These are phyloP conservation scores for Candida incommunis DNA, from an alignment of 805 yeast genomes.

Conservation along the genomic window DNA sequence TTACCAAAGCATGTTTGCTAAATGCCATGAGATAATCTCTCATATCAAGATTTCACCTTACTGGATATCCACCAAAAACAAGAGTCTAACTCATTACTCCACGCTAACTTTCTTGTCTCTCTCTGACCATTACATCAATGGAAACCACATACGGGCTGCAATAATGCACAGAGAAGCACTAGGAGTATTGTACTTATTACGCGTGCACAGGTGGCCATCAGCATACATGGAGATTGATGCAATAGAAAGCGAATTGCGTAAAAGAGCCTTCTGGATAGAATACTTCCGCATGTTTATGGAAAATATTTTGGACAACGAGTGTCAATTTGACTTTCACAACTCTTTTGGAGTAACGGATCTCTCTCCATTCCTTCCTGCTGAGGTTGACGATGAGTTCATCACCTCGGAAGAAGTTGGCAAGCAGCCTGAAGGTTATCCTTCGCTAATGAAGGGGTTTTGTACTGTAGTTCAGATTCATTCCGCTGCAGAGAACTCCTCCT, in stretches of 20 bases:
- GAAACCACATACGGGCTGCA: constrained; percentile 5
- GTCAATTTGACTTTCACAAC: constrained; percentile 1
- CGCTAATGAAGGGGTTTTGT: constrained; percentile 6
- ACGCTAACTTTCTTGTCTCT: constrained; percentile 4
- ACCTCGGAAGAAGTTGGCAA: constrained; percentile 39
- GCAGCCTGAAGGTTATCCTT: constrained; percentile 27
- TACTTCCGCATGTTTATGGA: constrained; percentile 4
- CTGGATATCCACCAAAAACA: constrained; percentile 3
- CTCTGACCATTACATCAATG: constrained; percentile 6
- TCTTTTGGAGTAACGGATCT: constrained; percentile 3
- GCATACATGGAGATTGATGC: constrained; percentile 5
- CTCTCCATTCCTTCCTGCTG: constrained; percentile 37
- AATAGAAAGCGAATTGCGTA: constrained; percentile 7
- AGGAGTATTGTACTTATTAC: constrained; percentile 4
- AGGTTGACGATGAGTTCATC: constrained; percentile 71
- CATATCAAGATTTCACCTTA: constrained; percentile 1
- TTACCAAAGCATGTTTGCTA: constrained; percentile 4
- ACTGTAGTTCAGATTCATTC: constrained; percentile 4
- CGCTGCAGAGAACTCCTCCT: constrained; percentile 4
- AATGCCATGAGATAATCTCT: constrained; percentile 5
- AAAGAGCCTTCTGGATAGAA: constrained; percentile 7
- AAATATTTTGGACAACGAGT: background rate
- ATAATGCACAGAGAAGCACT: constrained; percentile 1
- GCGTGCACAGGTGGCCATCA: constrained; percentile 5
- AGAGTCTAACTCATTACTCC: constrained; percentile 4